A percentile compares a stretch with the other conserved stretches of the same genome.
Evolutionary conservation across 176 grass and related monocot genomes (phyloP).

Genomic region (Triticum monococcum): DNA sequence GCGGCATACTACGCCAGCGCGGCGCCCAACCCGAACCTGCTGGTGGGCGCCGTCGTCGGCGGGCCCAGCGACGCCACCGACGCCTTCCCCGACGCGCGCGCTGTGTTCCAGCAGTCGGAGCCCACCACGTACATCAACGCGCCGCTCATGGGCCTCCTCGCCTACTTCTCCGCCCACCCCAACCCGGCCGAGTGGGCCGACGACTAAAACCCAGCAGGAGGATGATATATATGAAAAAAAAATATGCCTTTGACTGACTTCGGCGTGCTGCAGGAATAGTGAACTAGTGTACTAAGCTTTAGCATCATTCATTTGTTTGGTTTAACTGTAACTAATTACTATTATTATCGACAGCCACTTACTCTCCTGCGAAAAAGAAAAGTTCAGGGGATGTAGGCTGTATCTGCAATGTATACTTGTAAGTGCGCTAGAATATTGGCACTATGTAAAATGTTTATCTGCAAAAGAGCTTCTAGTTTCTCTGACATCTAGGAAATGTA

Average conservation of each 20-base stretch:
- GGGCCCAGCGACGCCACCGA: slow-evolving; percentile 54
- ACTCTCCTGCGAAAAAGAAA: slow-evolving; percentile 9
- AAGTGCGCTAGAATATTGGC: background rate
- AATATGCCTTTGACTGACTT: background rate
- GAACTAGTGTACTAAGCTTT: too few species aligned
- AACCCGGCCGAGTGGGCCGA: slow-evolving; percentile 43
- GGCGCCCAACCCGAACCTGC: slow-evolving; percentile 59
- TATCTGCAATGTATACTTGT: background rate
- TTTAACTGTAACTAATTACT: background rate
- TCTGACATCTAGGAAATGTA: background rate
- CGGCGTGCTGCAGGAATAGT: background rate
- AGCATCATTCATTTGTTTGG: background rate
- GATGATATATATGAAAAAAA: background rate
- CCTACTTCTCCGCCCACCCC: slow-evolving; percentile 45
- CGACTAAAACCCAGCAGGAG: background rate
- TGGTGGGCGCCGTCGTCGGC: slow-evolving; percentile 54
- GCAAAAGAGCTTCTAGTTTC: too few species aligned
- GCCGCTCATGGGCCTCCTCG: slow-evolving; percentile 60
- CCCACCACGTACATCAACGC: slow-evolving; percentile 82
- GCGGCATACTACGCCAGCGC: slow-evolving; percentile 41
- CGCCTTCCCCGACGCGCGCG: slow-evolving; percentile 48
- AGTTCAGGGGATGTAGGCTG: background rate
- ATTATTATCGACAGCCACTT: slow-evolving; percentile 2
- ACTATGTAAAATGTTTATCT: background rate
- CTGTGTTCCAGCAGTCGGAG: slow-evolving; percentile 60